phyloP scores from a whole-genome alignment of 129 eudicot species.

The Centella asiatica region DNA sequence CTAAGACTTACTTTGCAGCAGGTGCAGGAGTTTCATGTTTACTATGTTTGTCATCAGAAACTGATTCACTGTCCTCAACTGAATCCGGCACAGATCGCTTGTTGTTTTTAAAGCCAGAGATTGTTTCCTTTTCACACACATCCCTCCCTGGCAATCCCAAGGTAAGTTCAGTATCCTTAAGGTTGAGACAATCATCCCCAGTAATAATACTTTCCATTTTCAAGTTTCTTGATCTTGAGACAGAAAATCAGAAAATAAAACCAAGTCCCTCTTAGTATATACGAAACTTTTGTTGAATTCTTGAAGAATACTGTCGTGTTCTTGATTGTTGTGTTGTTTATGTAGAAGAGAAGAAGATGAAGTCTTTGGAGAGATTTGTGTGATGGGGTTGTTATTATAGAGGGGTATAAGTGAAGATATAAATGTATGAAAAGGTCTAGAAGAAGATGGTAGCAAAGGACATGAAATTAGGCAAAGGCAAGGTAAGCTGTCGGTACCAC shows the following conservation, averaged over 20 bases:
- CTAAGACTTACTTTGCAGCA: slow-evolving; percentile 58
- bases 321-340: not conserved
- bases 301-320: not conserved
- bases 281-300: not conserved
- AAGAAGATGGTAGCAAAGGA: slow-evolving; percentile 22
- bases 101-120: slow-evolving; percentile 31
- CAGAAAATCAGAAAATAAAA: no score
- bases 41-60: slow-evolving; percentile 26
- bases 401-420: slow-evolving; percentile 9
- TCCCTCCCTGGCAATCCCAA: slow-evolving; percentile 71
- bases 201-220: slow-evolving; percentile 24
- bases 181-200: slow-evolving; percentile 48
- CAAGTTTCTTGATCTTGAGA: not conserved
- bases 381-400: not conserved
- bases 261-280: no score
- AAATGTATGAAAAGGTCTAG: slow-evolving; percentile 21
- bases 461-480: slow-evolving; percentile 56
- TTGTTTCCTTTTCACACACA: slow-evolving; percentile 27
- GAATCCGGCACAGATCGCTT: slow-evolving; percentile 44
- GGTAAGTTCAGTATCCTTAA: slow-evolving; percentile 56
- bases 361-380: not conserved
- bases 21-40: slow-evolving; percentile 36
- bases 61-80: slow-evolving; percentile 22
- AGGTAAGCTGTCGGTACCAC: slow-evolving; percentile 55
- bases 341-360: not conserved